These are phyloP conservation scores for Fusarium sp. DNA, from an alignment of 2,329 filamentous ascomycete species.

Conservation along the genomic window DNA sequence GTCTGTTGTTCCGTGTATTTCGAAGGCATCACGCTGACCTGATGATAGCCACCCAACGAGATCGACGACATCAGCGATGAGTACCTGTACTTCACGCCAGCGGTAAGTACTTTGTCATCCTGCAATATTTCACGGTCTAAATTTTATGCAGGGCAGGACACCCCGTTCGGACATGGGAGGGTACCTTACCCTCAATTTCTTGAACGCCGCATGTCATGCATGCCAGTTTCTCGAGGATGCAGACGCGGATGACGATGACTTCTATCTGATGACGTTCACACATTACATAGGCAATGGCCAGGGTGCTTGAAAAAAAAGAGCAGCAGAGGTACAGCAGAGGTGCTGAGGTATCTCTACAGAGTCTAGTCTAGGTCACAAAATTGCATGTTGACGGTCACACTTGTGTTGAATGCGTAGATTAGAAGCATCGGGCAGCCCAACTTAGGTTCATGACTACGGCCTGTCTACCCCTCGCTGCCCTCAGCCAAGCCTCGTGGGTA, in stretches of 20 bases:
- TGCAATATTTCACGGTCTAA: not conserved
- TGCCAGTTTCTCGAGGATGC: slow-evolving; percentile 19
- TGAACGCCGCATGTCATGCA: slow-evolving; percentile 27
- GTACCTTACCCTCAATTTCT: slow-evolving; percentile 31
- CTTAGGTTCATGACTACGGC: not conserved
- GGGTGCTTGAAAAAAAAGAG: not conserved
- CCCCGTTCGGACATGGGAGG: slow-evolving; percentile 27
- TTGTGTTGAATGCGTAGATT: not conserved
- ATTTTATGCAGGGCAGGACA: slow-evolving; percentile 16
- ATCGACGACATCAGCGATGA: not conserved
- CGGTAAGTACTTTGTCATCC: slow-evolving; percentile 10
- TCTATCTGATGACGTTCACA: slow-evolving; percentile 24
- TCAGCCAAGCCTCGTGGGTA: not conserved
- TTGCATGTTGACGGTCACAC: not conserved
- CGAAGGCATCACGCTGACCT: not conserved
- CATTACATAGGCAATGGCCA: not conserved
- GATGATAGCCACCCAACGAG: not conserved
- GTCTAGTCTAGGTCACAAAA: not conserved
- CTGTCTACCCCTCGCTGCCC: no score
- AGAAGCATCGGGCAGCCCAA: not conserved
- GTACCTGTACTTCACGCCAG: slow-evolving; percentile 16
- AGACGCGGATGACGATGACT: slow-evolving; percentile 6
- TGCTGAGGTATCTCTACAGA: not conserved
- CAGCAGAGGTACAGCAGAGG: not conserved
- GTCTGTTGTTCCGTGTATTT: not conserved